These are phyloP conservation scores for Fagopyrum esculentum DNA, from an alignment of 148 eudicot genomes.

Conservation along the genomic window DNA sequence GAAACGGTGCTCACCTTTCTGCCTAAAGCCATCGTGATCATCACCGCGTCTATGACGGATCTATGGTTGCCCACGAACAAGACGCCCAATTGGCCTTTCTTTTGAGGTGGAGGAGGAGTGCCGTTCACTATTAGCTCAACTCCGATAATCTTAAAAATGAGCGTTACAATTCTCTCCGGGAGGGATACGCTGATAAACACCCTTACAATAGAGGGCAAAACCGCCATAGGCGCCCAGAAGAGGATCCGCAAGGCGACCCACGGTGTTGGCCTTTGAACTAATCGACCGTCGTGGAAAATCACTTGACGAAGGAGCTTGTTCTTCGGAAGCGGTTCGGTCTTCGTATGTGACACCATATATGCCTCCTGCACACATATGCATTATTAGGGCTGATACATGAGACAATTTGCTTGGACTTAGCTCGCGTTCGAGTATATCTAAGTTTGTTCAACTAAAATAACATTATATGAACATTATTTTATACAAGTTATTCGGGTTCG, in stretches of 20 bases:
- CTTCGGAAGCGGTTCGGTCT: constrained; percentile 35
- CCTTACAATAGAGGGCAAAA: constrained; percentile 37
- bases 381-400: too few relatives aligned
- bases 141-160: constrained; percentile 42
- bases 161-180: constrained; percentile 30
- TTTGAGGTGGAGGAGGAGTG: constrained; percentile 50
- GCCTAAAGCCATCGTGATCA: constrained; percentile 40
- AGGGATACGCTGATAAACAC: constrained; percentile 34
- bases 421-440: too few relatives aligned
- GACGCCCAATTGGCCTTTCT: constrained; percentile 30
- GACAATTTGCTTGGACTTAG: too few relatives aligned
- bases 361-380: constrained; percentile 28
- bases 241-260: constrained; percentile 37
- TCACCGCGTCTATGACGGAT: constrained; percentile 41
- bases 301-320: constrained; percentile 45
- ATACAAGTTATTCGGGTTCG: too few relatives aligned
- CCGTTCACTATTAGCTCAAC: constrained; percentile 48
- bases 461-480: too few relatives aligned
- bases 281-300: constrained; percentile 56
- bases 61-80: constrained; percentile 59
- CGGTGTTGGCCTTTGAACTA: constrained; percentile 54
- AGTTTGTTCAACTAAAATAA: too few relatives aligned
- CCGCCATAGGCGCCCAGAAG: constrained; percentile 53
- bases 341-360: constrained; percentile 43
- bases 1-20: constrained; percentile 48